These are phyloP conservation scores for Ochetophila trinervis DNA, from an alignment of 306 rosid species.

Conservation along the genomic window DNA sequence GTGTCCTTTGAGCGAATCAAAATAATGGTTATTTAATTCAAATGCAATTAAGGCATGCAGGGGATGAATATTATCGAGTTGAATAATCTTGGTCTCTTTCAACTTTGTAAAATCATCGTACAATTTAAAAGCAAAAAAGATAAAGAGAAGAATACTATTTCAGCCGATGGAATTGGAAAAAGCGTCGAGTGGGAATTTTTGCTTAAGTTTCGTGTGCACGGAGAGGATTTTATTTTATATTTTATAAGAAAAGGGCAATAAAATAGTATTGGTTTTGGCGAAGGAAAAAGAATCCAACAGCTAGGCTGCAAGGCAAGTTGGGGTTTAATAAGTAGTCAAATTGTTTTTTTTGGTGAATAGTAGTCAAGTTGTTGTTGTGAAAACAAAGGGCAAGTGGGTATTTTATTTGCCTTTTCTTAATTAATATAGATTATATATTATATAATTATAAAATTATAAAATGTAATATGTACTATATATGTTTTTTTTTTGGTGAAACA, in stretches of 20 bases:
- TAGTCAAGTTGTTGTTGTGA: constrained; percentile 33
- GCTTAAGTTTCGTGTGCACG: constrained; percentile 6
- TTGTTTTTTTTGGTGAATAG: no score
- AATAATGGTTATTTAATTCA: neutral
- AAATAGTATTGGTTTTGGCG: constrained; percentile 10
- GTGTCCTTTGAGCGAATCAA: neutral
- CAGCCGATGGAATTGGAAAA: neutral
- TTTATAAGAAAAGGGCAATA: neutral
- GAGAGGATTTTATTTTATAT: no score
- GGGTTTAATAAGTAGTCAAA: constrained; percentile 22
- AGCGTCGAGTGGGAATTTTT: constrained; percentile 15
- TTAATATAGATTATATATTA: neutral
- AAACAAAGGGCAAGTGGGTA: constrained; percentile 44
- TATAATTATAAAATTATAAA: neutral
- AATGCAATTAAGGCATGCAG: no score
- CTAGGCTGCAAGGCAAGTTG: constrained; percentile 37
- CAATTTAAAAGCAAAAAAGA: neutral
- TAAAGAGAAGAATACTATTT: neutral
- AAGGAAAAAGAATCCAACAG: constrained; percentile 38
- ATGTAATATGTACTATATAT: neutral
- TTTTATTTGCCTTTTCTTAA: constrained; percentile 18
- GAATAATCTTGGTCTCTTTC: no score
- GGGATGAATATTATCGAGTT: no score
- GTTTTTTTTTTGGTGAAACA: no score
- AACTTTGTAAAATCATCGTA: no score